Base-by-base conservation (phyloP, 495 filamentous ascomycete genomes). In the Hypoxylon perforatum region DNA sequence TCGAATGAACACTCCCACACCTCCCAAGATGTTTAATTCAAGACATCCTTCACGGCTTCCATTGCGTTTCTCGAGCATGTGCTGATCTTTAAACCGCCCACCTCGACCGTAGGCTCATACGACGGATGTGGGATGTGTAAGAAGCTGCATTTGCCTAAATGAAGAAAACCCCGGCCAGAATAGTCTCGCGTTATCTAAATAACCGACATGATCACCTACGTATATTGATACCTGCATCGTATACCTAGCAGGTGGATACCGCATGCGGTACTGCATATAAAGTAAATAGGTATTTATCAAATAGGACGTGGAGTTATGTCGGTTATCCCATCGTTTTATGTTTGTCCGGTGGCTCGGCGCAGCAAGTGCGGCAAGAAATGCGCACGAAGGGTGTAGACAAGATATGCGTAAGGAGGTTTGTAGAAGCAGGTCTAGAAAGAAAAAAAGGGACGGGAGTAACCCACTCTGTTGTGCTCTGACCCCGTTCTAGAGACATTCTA, bases 151-250 rank as follows among this genome's bases (percentile, higher is more conserved):
- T 28, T 61, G 51, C 41, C 45, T 50, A 56, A 56, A 56, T 50
- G 45, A 42, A 49, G 49, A 44, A 25, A 41, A 33, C 2, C 30
- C 42, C 22, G 60, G 35, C 12, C 11, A 36, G 45, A 50, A 46
- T 39, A 56, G 23, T 44, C 51, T 41, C 45, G 60, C 15, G 44
- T 56, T 56, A 56, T 63, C 50, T 56, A 63, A 45, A 46, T 38
- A 51, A 46, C 58, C 46, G 57, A 52, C 39, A 46, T 42, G n/a
- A 23, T 22, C 46, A 19, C 35, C 33, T 38, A 19, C 8, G n/a
- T 41, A 23, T 42, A 60, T 30, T 39, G 3, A 39, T 50, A 42
- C 15, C 21, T 28, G n/a, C 30, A 2, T 58, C 5, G 22, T 41
- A 35, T 33, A 44, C 42, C 18, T 22, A 22, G 17, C 12, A 5